Base-by-base conservation (phyloP, 257 asterid species). In the Capsicum chinense region DNA sequence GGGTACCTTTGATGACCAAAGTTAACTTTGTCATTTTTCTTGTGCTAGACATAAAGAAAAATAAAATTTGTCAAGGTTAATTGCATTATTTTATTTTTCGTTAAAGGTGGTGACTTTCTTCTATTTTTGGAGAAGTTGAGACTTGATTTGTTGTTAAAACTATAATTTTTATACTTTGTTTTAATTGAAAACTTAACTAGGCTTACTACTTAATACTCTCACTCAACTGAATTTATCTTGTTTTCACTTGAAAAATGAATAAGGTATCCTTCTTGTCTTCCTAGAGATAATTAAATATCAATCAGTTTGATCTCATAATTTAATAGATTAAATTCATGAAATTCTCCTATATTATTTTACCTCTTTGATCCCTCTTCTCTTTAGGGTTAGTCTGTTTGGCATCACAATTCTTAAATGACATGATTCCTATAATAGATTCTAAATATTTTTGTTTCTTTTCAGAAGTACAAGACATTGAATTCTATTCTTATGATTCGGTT, bases 1-100 rank as follows among this genome's bases (percentile, higher is more conserved):
- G 33, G 33, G 33, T 5, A 91, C 33, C 85, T 90, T 87, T 70
- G 94, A 92, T 83, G 95, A 92, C 57, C 91, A 90, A 88, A 92
- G 97, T 91, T 92, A 90, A 89, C 82, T 26, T 76, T 33, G 83
- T 66, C n/a, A 50, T 9, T 5, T 57, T 5, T 60, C 9, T 69
- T 79, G 35, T 56, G 19, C 54, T 79, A 79, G 83, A 67, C 68
- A 57, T 79, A 35, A 26, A 16, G 3, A 16, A 37, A 16, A 6
- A 8, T 16, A 16, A 58, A 17, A 10, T 9, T 26, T 15, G 17
- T 64, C 16, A 56, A 79, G 35, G 16, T 19, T 8, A 15, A 35
- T 56, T 35, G 37, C 15, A 17, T 21, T n/a, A 7, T 35, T 48
- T 42, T 42, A 56, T 70, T 71, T 66, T n/a, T 2, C 35, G 42